phyloP scores from a whole-genome alignment of 768 basidiomycete species.

The Mycena rosella region DNA sequence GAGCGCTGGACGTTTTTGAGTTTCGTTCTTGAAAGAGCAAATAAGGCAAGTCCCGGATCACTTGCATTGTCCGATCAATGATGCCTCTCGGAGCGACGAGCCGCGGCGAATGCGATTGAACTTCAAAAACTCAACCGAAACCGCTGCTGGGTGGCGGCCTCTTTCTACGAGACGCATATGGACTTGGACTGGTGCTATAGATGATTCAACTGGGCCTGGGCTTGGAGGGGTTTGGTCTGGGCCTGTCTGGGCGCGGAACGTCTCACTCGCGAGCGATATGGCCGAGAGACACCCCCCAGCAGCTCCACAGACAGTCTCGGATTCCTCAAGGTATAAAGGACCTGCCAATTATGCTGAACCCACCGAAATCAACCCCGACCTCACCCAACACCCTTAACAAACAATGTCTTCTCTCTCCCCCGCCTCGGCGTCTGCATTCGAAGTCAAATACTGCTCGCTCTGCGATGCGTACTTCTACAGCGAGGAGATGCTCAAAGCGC shows the following conservation, averaged over 20 bases:
- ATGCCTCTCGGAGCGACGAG: too few species aligned
- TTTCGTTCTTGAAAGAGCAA: too few species aligned
- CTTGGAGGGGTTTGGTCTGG: background rate
- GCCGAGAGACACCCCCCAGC: slow-evolving; percentile 10
- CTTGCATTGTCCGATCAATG: too few species aligned
- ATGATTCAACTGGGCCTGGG: background rate
- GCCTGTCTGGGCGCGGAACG: slow-evolving; percentile 7
- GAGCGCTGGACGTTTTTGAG: too few species aligned
- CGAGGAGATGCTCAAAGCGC: slow-evolving; percentile 42
- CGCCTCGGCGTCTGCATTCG: slow-evolving; percentile 25
- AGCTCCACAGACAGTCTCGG: slow-evolving; percentile 27
- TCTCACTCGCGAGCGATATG: slow-evolving; percentile 5
- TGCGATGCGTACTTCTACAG: slow-evolving; percentile 50
- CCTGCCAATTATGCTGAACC: background rate
- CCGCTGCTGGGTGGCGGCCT: too few species aligned
- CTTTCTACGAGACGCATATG: background rate
- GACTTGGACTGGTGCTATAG: background rate
- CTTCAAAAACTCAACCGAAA: too few species aligned
- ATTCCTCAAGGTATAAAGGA: slow-evolving; percentile 18
- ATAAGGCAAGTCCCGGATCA: too few species aligned
- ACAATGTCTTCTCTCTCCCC: slow-evolving; percentile 14
- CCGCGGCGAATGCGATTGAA: too few species aligned
- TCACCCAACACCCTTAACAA: background rate
- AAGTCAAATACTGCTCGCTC: slow-evolving; percentile 47
- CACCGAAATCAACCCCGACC: background rate